Conservation (phyloP, 805 yeast species). For the Monosporozyma solicola region DNA sequence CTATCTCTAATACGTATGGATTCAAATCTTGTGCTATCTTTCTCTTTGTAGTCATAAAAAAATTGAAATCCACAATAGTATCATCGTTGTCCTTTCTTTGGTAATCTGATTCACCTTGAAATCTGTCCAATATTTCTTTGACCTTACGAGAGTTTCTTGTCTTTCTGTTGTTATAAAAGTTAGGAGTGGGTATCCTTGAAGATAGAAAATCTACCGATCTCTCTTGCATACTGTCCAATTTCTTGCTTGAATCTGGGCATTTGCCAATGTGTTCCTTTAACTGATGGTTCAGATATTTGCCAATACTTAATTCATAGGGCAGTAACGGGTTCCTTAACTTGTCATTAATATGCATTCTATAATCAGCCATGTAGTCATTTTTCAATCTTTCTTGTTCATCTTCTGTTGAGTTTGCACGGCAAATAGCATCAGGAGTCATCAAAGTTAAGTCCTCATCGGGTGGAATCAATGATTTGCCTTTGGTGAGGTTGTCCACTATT, state of each 20-base stretch:
- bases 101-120: conserved; percentile 7
- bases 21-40: conserved; percentile 13
- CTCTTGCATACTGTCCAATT: conserved; percentile 1
- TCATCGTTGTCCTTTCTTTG: conserved; percentile 5
- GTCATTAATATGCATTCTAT: conserved; percentile 18
- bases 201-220: conserved; percentile 10
- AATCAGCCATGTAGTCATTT: conserved; percentile 24
- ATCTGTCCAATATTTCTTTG: conserved; percentile 17
- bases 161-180: conserved; percentile 10
- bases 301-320: conserved; percentile 20
- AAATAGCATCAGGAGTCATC: conserved; percentile 9
- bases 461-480: conserved; percentile 14
- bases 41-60: conserved; percentile 5
- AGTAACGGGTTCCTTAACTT: conserved; percentile 6
- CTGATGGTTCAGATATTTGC: conserved; percentile 4
- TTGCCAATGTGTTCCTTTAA: background rate
- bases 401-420: background rate
- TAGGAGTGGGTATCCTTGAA: conserved; percentile 8
- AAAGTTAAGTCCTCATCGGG: conserved; percentile 19
- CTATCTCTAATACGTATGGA: conserved; percentile 22
- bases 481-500: conserved; percentile 8
- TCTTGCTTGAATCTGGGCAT: conserved; percentile 2
- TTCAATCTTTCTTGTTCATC: conserved; percentile 19
- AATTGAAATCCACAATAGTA: conserved; percentile 10
- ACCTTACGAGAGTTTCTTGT: conserved; percentile 24